A percentile compares a stretch with the other conserved stretches of the same genome.
phyloP scores from a whole-genome alignment of 805 yeast genomes.

The Saccharomycopsis amapae region DNA sequence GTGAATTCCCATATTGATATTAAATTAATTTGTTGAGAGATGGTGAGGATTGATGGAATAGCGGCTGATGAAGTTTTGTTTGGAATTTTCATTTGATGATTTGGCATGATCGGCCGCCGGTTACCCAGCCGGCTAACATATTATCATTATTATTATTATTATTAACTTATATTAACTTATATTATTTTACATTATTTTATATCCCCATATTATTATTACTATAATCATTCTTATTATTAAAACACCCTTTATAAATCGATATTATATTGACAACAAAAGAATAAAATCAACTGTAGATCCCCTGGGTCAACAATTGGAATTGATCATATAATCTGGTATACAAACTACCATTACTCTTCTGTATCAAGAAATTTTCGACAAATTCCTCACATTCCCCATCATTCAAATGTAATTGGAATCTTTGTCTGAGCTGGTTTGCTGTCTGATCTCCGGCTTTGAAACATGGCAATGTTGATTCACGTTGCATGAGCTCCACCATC shows the following conservation, averaged over 20 bases:
- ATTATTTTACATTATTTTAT: no score
- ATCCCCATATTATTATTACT: no score
- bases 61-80: no score
- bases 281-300: constrained; percentile 58
- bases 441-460: constrained; percentile 85
- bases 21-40: neutral
- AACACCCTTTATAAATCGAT: no score
- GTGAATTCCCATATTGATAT: constrained; percentile 9
- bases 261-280: no score
- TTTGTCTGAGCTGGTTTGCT: constrained; percentile 65
- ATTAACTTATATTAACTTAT: no score
- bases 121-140: no score
- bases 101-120: no score
- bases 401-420: constrained; percentile 69
- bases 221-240: no score
- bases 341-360: constrained; percentile 76
- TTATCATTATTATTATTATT: no score
- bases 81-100: no score
- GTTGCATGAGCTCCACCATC: constrained; percentile 91
- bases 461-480: constrained; percentile 85
- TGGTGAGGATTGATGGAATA: no score
- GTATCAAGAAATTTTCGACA: constrained; percentile 71
- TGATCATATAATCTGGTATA: constrained; percentile 93
- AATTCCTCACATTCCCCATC: constrained; percentile 69
- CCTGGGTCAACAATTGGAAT: constrained; percentile 90